These are phyloP conservation scores for Talaromyces nanjingensis DNA, from an alignment of 495 filamentous ascomycete genomes.

Conservation along the genomic window DNA sequence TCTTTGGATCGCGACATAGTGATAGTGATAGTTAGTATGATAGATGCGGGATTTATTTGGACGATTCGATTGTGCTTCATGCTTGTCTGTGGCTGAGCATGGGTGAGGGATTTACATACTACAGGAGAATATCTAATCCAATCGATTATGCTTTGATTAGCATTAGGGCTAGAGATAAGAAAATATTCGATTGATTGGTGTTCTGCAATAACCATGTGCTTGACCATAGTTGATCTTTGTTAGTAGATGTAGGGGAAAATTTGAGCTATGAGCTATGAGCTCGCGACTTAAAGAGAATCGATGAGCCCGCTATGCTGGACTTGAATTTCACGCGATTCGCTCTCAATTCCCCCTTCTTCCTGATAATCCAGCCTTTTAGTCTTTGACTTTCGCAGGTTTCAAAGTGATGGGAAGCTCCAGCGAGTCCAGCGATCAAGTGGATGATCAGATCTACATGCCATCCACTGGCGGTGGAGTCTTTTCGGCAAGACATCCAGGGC, in stretches of 20 bases:
- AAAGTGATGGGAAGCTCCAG: background rate
- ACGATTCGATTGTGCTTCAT: background rate
- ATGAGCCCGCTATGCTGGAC: background rate
- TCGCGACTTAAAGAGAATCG: background rate
- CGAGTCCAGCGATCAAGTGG: background rate
- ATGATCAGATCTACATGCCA: constrained; percentile 3
- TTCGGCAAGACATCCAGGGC: background rate
- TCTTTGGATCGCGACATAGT: background rate
- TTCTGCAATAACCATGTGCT: background rate
- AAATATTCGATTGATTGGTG: background rate
- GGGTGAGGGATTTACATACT: constrained; percentile 1
- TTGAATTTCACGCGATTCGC: background rate
- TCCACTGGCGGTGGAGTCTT: constrained; percentile 8
- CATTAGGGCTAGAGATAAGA: background rate
- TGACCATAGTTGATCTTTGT: background rate
- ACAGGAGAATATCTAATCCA: background rate
- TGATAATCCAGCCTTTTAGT: background rate
- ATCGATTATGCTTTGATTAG: background rate
- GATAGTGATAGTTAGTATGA: background rate
- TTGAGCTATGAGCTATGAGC: background rate
- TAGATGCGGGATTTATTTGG: constrained; percentile 1
- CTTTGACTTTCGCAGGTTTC: background rate
- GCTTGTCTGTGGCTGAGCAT: background rate
- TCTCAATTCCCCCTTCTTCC: background rate
- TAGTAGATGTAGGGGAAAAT: background rate